Base-by-base conservation (phyloP, 306 rosid species). In the Oxytropis ochrocephala region DNA sequence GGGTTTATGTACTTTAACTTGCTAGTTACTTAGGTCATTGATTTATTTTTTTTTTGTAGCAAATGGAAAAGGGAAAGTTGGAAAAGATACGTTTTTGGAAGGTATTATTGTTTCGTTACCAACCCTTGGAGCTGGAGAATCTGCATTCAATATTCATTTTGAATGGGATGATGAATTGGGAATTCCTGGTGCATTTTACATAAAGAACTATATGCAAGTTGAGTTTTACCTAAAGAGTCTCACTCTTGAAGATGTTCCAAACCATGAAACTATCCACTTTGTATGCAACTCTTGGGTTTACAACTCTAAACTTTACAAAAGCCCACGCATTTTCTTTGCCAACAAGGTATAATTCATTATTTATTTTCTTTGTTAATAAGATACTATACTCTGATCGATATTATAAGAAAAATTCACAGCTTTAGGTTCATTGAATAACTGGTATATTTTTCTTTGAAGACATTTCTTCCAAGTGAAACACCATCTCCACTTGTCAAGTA, bases 241-340 rank as follows among this genome's bases (percentile, higher is more conserved):
- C 7, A 87, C 96, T 5, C 89, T 89, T 3, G 88, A 85, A 18
- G 76, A 81, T 11, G 80, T 89, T 42, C 96, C 97, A 0, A 91
- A 86, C 44, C 79, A 81, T 8, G 96, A 89, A 11, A 33, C 63
- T 11, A 39, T 92, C 64, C 88, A 77, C 16, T 92, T 89, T 24
- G 81, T 79, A 2, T 92, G 98, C 87, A 87, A 86, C 76, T 92
- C 98, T 0, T 92, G 98, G 96, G 78, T 92, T 54, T 89, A 89
- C 63, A 90, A 90, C 16, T 33, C 78, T 1, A 30, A 57, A n/a
- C 73, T 80, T 21, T 87, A 92, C 70, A 67, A 81, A 36, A 79
- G 42, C 4, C 76, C 70, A 9, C 89, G 96, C 6, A 73, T 87
- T 66, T 89, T 92, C 92, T 92, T 92, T 51, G 70, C 85, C n/a